A percentile compares a stretch with the other conserved stretches of the same genome.
phyloP scores from a whole-genome alignment of 1,284 basidiomycete genomes.

The Chondrostereum purpureum region DNA sequence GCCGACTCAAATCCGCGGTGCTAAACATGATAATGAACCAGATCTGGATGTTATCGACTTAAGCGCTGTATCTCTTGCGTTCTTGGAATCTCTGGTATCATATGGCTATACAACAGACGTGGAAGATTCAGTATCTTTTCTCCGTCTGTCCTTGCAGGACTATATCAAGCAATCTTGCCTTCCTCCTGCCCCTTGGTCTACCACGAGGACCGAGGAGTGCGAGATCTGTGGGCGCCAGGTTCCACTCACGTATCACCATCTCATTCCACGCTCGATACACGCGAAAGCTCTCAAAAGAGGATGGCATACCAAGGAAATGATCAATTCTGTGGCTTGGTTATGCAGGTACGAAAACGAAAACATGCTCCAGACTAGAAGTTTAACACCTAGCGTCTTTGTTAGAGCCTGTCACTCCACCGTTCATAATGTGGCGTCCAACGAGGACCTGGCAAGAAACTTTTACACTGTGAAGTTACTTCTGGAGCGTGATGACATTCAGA shows the following conservation, averaged over 20 bases:
- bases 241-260: slow-evolving; percentile 52
- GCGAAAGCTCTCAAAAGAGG: slow-evolving; percentile 45
- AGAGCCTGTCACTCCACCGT: slow-evolving; percentile 46
- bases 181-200: slow-evolving; percentile 44
- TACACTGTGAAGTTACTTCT: slow-evolving; percentile 45
- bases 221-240: slow-evolving; percentile 50
- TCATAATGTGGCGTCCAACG: slow-evolving; percentile 41
- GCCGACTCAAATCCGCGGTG: slow-evolving; percentile 26
- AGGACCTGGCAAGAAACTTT: slow-evolving; percentile 41
- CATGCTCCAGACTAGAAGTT: too few species aligned
- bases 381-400: too few species aligned
- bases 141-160: slow-evolving; percentile 32
- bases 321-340: slow-evolving; percentile 53
- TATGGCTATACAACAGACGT: slow-evolving; percentile 36
- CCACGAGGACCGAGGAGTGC: slow-evolving; percentile 43
- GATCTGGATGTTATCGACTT: slow-evolving; percentile 30
- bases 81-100: slow-evolving; percentile 41
- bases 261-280: slow-evolving; percentile 48
- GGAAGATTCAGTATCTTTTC: slow-evolving; percentile 31
- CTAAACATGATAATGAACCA: slow-evolving; percentile 33
- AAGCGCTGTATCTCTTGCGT: slow-evolving; percentile 28
- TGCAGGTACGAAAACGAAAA: slow-evolving; percentile 45
- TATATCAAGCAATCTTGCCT: slow-evolving; percentile 37
- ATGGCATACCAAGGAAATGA: slow-evolving; percentile 44
- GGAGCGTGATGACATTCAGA: slow-evolving; percentile 45